Base-by-base conservation (phyloP, 106 monocot species). In the Phalaenopsis aphrodite region DNA sequence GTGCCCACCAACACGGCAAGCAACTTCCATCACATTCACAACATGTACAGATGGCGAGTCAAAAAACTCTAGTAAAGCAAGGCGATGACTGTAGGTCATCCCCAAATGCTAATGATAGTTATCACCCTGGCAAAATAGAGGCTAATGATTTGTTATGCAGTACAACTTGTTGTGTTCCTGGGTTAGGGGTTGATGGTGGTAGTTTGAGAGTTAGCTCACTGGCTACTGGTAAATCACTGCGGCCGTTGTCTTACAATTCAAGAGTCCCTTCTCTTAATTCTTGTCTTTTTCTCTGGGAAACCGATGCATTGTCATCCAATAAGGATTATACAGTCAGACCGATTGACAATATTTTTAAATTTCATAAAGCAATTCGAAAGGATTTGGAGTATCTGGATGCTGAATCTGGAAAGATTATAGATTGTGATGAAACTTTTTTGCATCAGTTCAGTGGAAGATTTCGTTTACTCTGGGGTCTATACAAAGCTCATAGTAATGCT, bases 261-360 rank as follows among this genome's bases (percentile, higher is more conserved):
- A 90, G 83, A 79, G 90, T 88, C 71, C 96, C 98, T 78, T 92
- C 88, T 47, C 82, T 94, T 37, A 85, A 87, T 82, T 98, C 98
- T 61, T 91, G 94, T 57, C 90, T 96, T 69, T 96, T 98, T 75
- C 83, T 82, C 36, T 90, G 84, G 89, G 98, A 94, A 39, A 84
- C 85, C 8, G 92, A 92, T 56, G 77, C 80, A 38, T 81, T 88
- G 84, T 84, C 90, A 61, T 89, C 89, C 46, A 85, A 85, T 69
- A 65, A 41, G 45, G 94, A 85, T 16, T 75, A 81, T 19, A 83
- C 82, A 41, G 42, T 56, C 16, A 86, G 88, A 82, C 98, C 94
- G 77, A 98, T 98, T 72, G 98, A 98, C 81, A 92, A 92, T 73
- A 98, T 94, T 78, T 98, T 98, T 82, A 92, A 98, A 76, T 98